Base-by-base conservation (phyloP, 805 yeast species). In the Candida silvatica region DNA sequence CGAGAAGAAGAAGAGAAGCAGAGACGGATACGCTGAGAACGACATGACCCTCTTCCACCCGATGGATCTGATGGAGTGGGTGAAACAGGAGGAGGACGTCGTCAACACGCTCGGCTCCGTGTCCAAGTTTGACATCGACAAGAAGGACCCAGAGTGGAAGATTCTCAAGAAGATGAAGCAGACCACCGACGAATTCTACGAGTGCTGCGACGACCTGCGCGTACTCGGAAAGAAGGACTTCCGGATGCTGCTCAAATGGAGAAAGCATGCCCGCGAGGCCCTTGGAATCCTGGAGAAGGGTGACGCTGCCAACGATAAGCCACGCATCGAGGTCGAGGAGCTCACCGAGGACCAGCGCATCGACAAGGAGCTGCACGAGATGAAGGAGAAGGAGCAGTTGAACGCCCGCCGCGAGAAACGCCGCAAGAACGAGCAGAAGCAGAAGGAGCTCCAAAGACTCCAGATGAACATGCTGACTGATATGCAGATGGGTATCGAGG, bases 1-100 rank as follows among this genome's bases (percentile, higher is more conserved):
- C 1, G 97, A 90, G 53, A 77, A 80, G 62, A 86, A 85, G 60
- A 74, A 70, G 37, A 77, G 97, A 62, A 80, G 77, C 58, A 82
- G 98, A 75, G 83, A 81, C 47, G 99, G 99, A 74, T 92, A 92
- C 61, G 97, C 84, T 39, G 97, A 90, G 51, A 96, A 94, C 34
- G 94, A 92, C 51, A 75, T 81, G 49, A 65, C 74, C 22, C 68
- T 70, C 43, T 82, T 74, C 54, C 88, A 86, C 49, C 73, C 77
- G 7, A 66, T 75, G 65, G 74, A 85, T 12, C 65, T 87, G 6
- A 56, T 87, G 55, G 96, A 90, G 5, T 88, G 92, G 62, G 74
- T 92, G 29, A 78, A 68, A 49, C 51, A 45, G 41, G 69, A 76
- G 39, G 90, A 79, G 27, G 94, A 82, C 40, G 94, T 97, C 8